These are phyloP conservation scores for Eucommia ulmoides DNA, from an alignment of 257 asterid genomes.

Conservation along the genomic window DNA sequence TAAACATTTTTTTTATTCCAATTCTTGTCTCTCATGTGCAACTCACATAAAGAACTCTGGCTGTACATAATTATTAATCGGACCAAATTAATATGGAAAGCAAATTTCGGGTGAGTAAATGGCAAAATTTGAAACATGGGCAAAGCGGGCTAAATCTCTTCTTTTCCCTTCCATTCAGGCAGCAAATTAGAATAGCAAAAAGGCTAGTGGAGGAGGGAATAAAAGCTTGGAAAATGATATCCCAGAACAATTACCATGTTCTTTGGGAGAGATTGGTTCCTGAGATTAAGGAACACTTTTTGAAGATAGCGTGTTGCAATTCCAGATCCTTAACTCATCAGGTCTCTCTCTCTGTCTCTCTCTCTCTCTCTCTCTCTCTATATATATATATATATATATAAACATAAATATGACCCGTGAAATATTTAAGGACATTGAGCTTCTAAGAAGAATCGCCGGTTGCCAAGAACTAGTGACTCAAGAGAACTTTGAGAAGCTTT, in stretches of 20 bases:
- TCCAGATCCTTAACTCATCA: conserved; percentile 53
- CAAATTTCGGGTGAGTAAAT: too few species aligned
- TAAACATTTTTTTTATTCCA: too few species aligned
- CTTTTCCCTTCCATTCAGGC: conserved; percentile 30
- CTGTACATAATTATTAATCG: too few species aligned
- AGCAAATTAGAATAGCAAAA: conserved; percentile 62
- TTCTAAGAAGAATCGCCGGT: conserved; percentile 60
- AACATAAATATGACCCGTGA: background rate
- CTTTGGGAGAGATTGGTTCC: conserved; percentile 56
- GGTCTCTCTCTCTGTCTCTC: conserved; percentile 28
- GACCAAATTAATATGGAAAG: too few species aligned
- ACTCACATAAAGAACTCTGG: too few species aligned
- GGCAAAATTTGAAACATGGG: too few species aligned
- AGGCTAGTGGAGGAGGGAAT: conserved; percentile 66
- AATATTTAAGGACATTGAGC: conserved; percentile 51
- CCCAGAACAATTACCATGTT: conserved; percentile 43
- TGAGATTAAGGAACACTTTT: conserved; percentile 42
- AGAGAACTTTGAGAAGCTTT: conserved; percentile 70
- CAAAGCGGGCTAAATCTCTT: too few species aligned
- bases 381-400: background rate
- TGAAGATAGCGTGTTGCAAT: conserved; percentile 38
- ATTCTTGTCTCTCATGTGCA: too few species aligned
- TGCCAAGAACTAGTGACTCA: conserved; percentile 54
- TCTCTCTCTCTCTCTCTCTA: background rate
- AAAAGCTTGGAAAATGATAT: conserved; percentile 53